Evolutionary conservation across 2,329 filamentous ascomycete species (phyloP), one percentile per base, ranked within the genome.

Genomic region (Lasiodiplodia theobromae): DNA sequence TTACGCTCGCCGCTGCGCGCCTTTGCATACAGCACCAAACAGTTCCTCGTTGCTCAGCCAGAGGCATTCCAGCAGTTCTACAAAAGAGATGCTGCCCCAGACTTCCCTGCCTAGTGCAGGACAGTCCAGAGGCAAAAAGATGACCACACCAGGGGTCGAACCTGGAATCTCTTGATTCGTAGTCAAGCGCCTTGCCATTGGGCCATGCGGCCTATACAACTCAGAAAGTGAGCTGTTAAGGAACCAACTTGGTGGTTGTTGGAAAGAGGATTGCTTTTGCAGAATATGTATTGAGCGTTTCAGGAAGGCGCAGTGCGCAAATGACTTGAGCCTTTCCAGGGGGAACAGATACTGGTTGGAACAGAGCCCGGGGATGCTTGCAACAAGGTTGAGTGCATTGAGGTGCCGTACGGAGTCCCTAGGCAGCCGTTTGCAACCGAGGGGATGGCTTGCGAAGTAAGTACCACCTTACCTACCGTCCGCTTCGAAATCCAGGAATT

Each of bases 171-270:
- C 77, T 79, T 80, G 78, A 80, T 80, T 84, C 83, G 83, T 85
- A 86, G 84, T 85, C 84, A 86, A 84, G 82, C 83, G 83, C 84
- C 84, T 85, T 86, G 82, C 83, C 84, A 86, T 86, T 86, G 83
- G 83, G 83, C 83, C 84, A 86, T 51, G 67, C 67, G 67, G 67
- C 67, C 67, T 63, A 52, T 63, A 18, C 2, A 21, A 18, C 2
- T 5, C 34, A n/a, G 12, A 38, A 10, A 3, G 2, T 28, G 28
- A 31, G 23, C 8, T 37, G 53, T 37, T 37, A 28, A 0, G 52
- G 12, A 21, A 28, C 49, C 21, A 12, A 56, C 18, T 57, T 57
- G 54, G 16, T 38, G 16, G 53, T 38, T 57, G 34, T 23, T 40
- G 54, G 2, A 47, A 21, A 11, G 0, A 2, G 18, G 10, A 3